phyloP scores from a whole-genome alignment of 2,329 filamentous ascomycete genomes.

The Fusarium metavorans region DNA sequence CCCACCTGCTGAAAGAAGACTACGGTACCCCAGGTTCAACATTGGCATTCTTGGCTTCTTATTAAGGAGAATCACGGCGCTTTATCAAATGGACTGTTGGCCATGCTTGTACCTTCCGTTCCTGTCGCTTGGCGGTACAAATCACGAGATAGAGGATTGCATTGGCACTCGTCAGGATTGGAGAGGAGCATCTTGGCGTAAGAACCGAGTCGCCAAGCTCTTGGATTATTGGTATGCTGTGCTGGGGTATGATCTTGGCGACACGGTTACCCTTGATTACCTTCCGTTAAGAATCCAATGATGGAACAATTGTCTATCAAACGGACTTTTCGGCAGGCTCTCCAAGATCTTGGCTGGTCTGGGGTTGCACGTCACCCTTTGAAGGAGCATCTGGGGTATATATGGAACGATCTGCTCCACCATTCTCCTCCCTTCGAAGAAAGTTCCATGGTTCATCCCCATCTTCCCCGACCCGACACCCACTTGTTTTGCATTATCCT shows the following conservation, averaged over 20 bases:
- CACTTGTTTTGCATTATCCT: neutral
- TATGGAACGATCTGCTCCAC: conserved; percentile 17
- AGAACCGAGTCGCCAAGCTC: conserved; percentile 31
- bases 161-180: conserved; percentile 26
- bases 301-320: neutral
- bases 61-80: neutral
- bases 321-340: neutral
- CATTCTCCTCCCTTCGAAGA: conserved; percentile 14
- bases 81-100: neutral
- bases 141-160: conserved; percentile 28
- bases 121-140: conserved; percentile 28
- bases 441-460: conserved; percentile 2
- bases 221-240: conserved; percentile 2
- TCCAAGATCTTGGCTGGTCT: neutral
- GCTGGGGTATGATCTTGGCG: conserved; percentile 21
- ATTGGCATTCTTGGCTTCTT: neutral
- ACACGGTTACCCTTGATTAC: neutral
- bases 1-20: neutral
- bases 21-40: neutral
- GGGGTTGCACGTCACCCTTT: neutral
- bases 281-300: conserved; percentile 1
- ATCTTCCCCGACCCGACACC: neutral
- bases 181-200: conserved; percentile 28
- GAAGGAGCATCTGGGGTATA: conserved; percentile 10
- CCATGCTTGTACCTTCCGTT: conserved; percentile 17